Conservation (phyloP, 306 rosid species). For the Cucurbita maxima region DNA sequence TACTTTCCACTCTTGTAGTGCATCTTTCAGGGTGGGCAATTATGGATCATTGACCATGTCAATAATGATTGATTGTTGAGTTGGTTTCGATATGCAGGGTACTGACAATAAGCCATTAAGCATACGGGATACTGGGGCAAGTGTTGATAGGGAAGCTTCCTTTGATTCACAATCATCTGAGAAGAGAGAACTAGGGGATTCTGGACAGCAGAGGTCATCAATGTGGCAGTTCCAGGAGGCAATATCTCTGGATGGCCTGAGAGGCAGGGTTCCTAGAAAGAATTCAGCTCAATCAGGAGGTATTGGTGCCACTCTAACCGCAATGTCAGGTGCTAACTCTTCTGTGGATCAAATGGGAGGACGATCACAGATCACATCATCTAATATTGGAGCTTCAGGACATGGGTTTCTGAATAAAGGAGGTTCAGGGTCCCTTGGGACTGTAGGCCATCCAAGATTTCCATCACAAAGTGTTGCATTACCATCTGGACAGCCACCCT, state of each 20-base stretch:
- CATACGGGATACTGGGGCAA: slow-evolving; percentile 20
- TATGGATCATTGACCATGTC: background rate
- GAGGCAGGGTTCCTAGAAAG: slow-evolving; percentile 12
- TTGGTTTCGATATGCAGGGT: slow-evolving; percentile 30
- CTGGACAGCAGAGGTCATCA: slow-evolving; percentile 20
- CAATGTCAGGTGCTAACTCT: slow-evolving; percentile 22
- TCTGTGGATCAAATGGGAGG: slow-evolving; percentile 26
- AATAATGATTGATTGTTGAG: background rate
- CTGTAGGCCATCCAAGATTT: slow-evolving; percentile 28
- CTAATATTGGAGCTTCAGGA: slow-evolving; percentile 20
- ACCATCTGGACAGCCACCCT: slow-evolving; percentile 39
- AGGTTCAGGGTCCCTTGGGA: slow-evolving; percentile 29
- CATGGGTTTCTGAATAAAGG: slow-evolving; percentile 23
- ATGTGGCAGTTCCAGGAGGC: slow-evolving; percentile 50
- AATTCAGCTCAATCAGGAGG: slow-evolving; percentile 25
- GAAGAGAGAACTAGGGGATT: slow-evolving; percentile 40
- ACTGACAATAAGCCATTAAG: slow-evolving; percentile 30
- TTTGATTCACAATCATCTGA: slow-evolving; percentile 23
- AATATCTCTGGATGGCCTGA: slow-evolving; percentile 21
- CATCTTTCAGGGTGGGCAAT: background rate
- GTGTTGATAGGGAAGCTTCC: slow-evolving; percentile 29
- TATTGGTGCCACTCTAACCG: slow-evolving; percentile 25
- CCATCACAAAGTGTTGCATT: slow-evolving; percentile 24
- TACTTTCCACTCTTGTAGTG: background rate
- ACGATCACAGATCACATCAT: slow-evolving; percentile 15